These are phyloP conservation scores for Trichoderma lentiforme DNA, from an alignment of 2,329 filamentous ascomycete genomes.

Conservation along the genomic window DNA sequence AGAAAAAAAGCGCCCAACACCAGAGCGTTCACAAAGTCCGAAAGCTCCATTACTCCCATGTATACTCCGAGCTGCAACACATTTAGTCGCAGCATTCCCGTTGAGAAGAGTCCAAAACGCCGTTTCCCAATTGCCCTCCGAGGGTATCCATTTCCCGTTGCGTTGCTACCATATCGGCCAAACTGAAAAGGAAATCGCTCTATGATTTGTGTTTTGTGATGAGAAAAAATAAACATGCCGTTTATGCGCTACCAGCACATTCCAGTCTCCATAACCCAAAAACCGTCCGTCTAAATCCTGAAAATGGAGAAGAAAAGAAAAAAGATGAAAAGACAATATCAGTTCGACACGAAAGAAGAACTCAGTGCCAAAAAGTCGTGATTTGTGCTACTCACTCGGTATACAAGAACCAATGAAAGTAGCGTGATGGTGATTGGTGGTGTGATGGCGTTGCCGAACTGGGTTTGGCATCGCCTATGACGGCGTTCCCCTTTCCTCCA, in stretches of 20 bases:
- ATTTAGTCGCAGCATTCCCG: neutral
- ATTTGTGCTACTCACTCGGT: neutral
- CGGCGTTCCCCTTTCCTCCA: conserved; percentile 50
- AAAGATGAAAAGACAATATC: neutral
- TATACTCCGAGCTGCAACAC: neutral
- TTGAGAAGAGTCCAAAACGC: neutral
- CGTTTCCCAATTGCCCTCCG: neutral
- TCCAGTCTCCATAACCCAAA: neutral
- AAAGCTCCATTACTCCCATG: neutral
- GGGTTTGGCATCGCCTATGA: conserved; percentile 31
- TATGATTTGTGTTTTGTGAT: conserved; percentile 5
- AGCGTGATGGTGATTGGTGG: neutral
- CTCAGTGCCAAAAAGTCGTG: neutral
- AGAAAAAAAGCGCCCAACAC: neutral
- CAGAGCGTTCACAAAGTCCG: neutral
- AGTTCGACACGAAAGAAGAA: neutral
- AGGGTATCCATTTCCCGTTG: neutral
- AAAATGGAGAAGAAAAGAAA: neutral
- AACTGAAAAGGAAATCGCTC: conserved; percentile 1
- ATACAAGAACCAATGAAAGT: neutral
- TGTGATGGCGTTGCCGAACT: neutral
- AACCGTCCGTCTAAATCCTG: neutral
- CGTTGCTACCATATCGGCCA: neutral
- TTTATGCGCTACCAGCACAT: neutral
- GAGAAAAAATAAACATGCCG: neutral